Conservation (phyloP, 164 flowering plant genomes). For the Paratinospora sagittata region DNA sequence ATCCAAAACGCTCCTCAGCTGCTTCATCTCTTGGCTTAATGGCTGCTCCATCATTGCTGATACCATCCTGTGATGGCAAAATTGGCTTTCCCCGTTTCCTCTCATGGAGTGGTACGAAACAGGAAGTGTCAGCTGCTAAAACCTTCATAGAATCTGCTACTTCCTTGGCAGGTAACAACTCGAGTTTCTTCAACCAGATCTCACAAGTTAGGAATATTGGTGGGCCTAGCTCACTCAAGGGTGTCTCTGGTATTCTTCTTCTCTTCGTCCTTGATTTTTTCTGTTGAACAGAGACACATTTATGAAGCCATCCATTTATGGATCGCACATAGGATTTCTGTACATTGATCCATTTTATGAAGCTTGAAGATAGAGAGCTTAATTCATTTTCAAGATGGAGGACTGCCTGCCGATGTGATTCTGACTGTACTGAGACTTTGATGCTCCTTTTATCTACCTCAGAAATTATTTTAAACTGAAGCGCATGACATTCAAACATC, state of each 20-base stretch:
- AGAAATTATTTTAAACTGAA: slow-evolving; percentile 57
- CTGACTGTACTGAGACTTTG: slow-evolving; percentile 48
- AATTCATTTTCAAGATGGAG: slow-evolving; percentile 53
- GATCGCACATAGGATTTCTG: slow-evolving; percentile 65
- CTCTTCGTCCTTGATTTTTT: slow-evolving; percentile 39
- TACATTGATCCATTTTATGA: slow-evolving; percentile 63
- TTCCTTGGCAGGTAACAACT: slow-evolving; percentile 35
- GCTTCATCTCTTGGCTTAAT: slow-evolving; percentile 30
- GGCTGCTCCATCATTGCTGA: slow-evolving; percentile 19
- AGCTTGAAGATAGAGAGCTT: slow-evolving; percentile 44
- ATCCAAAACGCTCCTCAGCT: slow-evolving; percentile 42
- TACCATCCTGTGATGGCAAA: slow-evolving; percentile 22
- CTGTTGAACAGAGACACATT: slow-evolving; percentile 47
- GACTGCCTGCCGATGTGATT: slow-evolving; percentile 55
- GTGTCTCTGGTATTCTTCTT: slow-evolving; percentile 25
- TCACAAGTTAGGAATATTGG: slow-evolving; percentile 69
- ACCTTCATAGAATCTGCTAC: slow-evolving; percentile 56
- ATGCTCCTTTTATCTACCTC: slow-evolving; percentile 33
- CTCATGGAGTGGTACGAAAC: slow-evolving; percentile 66
- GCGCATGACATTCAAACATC: slow-evolving; percentile 78
- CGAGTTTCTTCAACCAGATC: slow-evolving; percentile 57
- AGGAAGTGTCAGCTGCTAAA: slow-evolving; percentile 44
- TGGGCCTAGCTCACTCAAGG: slow-evolving; percentile 49
- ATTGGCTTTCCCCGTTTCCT: slow-evolving; percentile 41
- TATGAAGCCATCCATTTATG: slow-evolving; percentile 69